Base-by-base conservation (phyloP, 75 land plant species). In the Azolla pinnata region DNA sequence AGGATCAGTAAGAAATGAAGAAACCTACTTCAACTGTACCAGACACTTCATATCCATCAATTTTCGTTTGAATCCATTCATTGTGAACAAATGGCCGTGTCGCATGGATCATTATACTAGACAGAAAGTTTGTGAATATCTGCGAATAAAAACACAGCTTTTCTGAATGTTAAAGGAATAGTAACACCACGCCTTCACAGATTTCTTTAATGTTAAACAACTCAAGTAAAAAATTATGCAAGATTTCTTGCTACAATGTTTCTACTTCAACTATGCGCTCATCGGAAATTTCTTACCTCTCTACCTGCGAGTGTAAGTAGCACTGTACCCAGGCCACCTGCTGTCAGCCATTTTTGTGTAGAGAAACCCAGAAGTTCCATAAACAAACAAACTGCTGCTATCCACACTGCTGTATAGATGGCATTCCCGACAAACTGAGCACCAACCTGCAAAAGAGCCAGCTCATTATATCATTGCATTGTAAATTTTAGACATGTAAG, bases 61-160 rank as follows among this genome's bases (percentile, higher is more conserved):
- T 92, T 71, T 81, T 92, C 23, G 95, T 88, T 67, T 92, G 95
- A 33, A 92, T 88, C 97, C 97, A 92, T 56, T 88, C 92, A 63
- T 76, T 84, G 31, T 75, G 70, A 57, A 92, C 83, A 77, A 92
- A 92, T 25, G 97, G 97, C 31, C 95, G 72, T 5, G 95, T 88
- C 63, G 95, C 86, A 81, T 92, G 97, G 40, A 92, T 85, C 84
- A 92, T 92, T 20, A 79, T 76, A 67, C 97, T 83, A 55, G 97
- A 92, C 44, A 92, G 79, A 51, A 88, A 88, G 44, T 92, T 92
- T 18, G 95, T 92, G 54, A 92, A 92, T 45, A 88, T 88, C 97
- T 92, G 81, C 31, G 66, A 46, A 61, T n/a, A n/a, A n/a, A n/a
- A n/a, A n/a, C n/a, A n/a, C n/a, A n/a, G n/a, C n/a, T n/a, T n/a